Evolutionary conservation across 1,284 basidiomycete genomes (phyloP).

Genomic region (Schizophyllum amplum): DNA sequence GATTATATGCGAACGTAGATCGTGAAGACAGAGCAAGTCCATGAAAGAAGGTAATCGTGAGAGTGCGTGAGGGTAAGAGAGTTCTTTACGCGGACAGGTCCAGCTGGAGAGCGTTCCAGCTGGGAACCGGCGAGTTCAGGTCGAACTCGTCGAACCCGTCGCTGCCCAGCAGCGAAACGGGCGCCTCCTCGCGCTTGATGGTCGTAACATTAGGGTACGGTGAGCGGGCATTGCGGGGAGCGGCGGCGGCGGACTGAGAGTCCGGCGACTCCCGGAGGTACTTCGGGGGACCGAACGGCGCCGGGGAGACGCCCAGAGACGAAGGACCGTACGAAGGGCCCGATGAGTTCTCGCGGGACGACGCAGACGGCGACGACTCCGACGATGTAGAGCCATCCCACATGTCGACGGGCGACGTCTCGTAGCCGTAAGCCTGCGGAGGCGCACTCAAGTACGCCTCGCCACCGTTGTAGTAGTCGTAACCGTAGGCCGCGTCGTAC

Average conservation of each 20-base stretch:
- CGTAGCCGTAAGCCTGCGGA: background rate
- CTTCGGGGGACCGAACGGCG: background rate
- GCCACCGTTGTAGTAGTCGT: background rate
- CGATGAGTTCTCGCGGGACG: background rate
- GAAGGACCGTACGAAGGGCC: background rate
- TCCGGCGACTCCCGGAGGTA: background rate
- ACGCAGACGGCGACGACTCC: background rate
- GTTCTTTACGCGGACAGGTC: background rate
- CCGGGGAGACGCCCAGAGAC: background rate
- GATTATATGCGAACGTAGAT: background rate
- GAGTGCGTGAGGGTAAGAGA: background rate
- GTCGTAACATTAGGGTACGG: background rate
- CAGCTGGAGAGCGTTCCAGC: background rate
- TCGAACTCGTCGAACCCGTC: background rate
- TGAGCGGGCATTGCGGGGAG: background rate
- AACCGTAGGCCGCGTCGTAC: background rate
- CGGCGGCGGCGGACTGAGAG: background rate
- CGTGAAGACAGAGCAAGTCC: background rate
- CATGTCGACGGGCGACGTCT: background rate
- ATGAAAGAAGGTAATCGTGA: background rate
- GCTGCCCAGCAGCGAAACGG: background rate
- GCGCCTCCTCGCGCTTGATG: background rate
- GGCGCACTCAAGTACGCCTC: background rate
- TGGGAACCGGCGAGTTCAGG: background rate
- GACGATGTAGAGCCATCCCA: background rate